Percentiles rank a stretch among this genome's conserved stretches.
phyloP scores from a whole-genome alignment of 345 rosid genomes.

The Euphorbia tirucalli region DNA sequence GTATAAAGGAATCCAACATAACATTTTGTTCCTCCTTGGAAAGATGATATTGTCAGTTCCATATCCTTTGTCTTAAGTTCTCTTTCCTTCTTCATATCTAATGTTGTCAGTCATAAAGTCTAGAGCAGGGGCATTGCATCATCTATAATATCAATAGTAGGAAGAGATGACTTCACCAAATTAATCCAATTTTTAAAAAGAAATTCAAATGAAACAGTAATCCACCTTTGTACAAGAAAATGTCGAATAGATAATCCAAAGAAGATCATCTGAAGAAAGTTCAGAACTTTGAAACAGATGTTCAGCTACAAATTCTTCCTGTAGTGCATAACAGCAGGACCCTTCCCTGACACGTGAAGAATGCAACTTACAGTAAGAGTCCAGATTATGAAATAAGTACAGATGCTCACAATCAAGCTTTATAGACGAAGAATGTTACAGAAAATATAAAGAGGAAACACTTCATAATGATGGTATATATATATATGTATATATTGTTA shows the following conservation, averaged over 20 bases:
- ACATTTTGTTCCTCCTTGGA: background rate
- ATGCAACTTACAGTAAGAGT: background rate
- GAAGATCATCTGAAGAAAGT: slow-evolving; percentile 66
- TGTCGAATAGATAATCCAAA: slow-evolving; percentile 55
- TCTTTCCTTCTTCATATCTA: background rate
- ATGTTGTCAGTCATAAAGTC: background rate
- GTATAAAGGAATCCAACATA: background rate
- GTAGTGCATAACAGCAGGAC: slow-evolving; percentile 60
- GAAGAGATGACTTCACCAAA: background rate
- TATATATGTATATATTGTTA: too few relatives aligned
- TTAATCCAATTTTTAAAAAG: background rate
- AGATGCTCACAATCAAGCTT: background rate
- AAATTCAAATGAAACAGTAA: background rate
- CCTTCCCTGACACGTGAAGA: slow-evolving; percentile 57
- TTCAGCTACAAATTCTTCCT: slow-evolving; percentile 83
- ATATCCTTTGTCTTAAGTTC: background rate
- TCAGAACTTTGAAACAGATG: slow-evolving; percentile 76
- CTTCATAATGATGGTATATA: background rate
- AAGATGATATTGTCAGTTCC: background rate
- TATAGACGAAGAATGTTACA: background rate
- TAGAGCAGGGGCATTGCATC: background rate
- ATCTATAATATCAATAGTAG: background rate
- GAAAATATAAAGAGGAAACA: background rate
- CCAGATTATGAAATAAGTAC: background rate
- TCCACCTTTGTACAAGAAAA: slow-evolving; percentile 70